Evolutionary conservation across 306 rosid species (phyloP).

Genomic region (Quercus agrifolia): DNA sequence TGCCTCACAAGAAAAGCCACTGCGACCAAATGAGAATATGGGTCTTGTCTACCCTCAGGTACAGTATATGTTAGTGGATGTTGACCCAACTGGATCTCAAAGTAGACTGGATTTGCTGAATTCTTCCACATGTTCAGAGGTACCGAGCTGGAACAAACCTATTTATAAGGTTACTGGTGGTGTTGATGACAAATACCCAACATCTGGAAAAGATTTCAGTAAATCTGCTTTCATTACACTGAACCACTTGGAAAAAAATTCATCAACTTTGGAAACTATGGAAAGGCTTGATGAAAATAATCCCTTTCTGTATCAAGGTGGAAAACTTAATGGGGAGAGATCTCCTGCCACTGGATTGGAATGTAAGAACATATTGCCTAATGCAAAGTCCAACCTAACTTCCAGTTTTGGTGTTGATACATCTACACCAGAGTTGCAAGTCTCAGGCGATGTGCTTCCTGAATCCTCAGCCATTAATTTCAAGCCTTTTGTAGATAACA

Average conservation of each 20-base stretch:
- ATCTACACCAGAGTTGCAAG: conserved; percentile 24
- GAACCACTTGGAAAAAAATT: conserved; percentile 26
- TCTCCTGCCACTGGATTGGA: conserved; percentile 29
- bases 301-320: conserved; percentile 31
- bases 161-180: conserved; percentile 25
- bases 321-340: conserved; percentile 32
- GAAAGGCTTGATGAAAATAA: conserved; percentile 28
- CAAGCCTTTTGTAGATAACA: conserved; percentile 13
- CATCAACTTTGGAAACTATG: conserved; percentile 26
- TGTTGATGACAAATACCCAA: conserved; percentile 17
- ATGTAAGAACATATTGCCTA: conserved; percentile 28
- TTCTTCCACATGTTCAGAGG: conserved; percentile 37
- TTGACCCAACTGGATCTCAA: conserved; percentile 36
- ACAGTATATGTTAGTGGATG: conserved; percentile 33
- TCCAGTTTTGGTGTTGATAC: conserved; percentile 15
- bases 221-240: conserved; percentile 19
- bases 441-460: conserved; percentile 30
- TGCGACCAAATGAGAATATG: conserved; percentile 31
- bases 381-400: conserved; percentile 24
- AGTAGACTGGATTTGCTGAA: conserved; percentile 32
- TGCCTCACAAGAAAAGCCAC: conserved; percentile 33
- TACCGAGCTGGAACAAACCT: conserved; percentile 30
- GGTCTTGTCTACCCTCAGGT: conserved; percentile 30
- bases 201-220: conserved; percentile 24
- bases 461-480: conserved; percentile 18